Conservation (phyloP, 352 stramenopile species). For the Lagenidium sp. region DNA sequence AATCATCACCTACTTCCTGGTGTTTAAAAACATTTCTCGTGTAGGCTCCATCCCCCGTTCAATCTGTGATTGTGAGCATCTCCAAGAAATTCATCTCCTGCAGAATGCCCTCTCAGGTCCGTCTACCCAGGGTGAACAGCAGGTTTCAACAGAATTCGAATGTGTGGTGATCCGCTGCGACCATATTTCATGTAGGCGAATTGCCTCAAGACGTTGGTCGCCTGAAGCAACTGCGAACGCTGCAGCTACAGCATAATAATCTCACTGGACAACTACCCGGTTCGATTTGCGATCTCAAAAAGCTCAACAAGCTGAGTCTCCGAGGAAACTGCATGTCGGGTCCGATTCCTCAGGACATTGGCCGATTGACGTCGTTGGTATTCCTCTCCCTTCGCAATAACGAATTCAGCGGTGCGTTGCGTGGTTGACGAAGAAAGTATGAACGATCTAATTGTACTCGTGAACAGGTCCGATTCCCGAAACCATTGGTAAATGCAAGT, state of each 20-base stretch:
- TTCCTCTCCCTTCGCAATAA: conserved; percentile 86
- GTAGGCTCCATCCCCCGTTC: conserved; percentile 30
- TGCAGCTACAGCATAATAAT: conserved; percentile 82
- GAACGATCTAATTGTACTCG: too few species aligned
- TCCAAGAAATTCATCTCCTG: conserved; percentile 72
- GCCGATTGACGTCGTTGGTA: conserved; percentile 50
- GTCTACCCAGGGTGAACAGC: too few species aligned
- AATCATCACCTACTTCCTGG: too few species aligned
- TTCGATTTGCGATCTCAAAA: conserved; percentile 40
- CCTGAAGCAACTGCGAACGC: conserved; percentile 48
- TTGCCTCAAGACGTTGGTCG: too few species aligned
- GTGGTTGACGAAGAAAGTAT: too few species aligned
- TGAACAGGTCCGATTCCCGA: conserved; percentile 38
- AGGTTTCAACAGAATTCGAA: too few species aligned
- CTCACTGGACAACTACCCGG: conserved; percentile 41
- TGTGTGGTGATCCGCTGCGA: too few species aligned
- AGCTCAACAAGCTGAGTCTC: conserved; percentile 61
- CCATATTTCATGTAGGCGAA: too few species aligned
- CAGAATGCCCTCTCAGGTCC: conserved; percentile 69
- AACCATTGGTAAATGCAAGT: conserved; percentile 60
- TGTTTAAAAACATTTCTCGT: neutral
- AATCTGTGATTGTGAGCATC: conserved; percentile 36
- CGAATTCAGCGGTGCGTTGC: conserved; percentile 28
- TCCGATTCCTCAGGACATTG: conserved; percentile 49
- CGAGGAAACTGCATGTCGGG: conserved; percentile 74